phyloP scores from a whole-genome alignment of 2,329 filamentous ascomycete species.

The Cercospora citrullina region DNA sequence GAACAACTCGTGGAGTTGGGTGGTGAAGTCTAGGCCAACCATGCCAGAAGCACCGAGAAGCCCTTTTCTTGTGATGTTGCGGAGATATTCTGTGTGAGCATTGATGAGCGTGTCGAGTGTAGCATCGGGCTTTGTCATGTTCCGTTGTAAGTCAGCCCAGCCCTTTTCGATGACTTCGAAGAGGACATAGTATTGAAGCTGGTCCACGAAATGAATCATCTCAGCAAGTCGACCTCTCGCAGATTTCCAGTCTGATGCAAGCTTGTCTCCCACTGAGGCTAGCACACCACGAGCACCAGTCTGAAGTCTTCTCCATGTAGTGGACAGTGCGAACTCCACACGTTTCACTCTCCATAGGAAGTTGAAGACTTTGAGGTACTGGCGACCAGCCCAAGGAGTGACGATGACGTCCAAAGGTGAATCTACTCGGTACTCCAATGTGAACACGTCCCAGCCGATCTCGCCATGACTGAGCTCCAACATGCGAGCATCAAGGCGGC shows the following conservation, averaged over 20 bases:
- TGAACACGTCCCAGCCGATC: constrained; percentile 99
- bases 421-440: constrained; percentile 96
- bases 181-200: constrained; percentile 96
- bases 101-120: constrained; percentile 94
- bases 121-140: constrained; percentile 73
- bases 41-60: constrained; percentile 67
- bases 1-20: constrained; percentile 87
- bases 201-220: constrained; percentile 97
- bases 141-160: constrained; percentile 85
- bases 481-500: constrained; percentile 95
- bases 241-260: constrained; percentile 73
- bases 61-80: constrained; percentile 93
- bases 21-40: constrained; percentile 68
- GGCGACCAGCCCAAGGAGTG: constrained; percentile 89
- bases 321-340: constrained; percentile 88
- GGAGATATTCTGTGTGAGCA: constrained; percentile 87
- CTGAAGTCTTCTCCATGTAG: constrained; percentile 93
- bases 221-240: constrained; percentile 87
- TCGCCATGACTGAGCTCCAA: constrained; percentile 93
- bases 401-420: constrained; percentile 96
- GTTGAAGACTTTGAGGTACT: constrained; percentile 99
- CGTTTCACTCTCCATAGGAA: constrained; percentile 98
- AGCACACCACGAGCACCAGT: constrained; percentile 92
- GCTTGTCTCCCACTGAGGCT: constrained; percentile 67
- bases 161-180: constrained; percentile 98